These are phyloP conservation scores for Candida nemodendra DNA, from an alignment of 805 yeast genomes.

Conservation along the genomic window DNA sequence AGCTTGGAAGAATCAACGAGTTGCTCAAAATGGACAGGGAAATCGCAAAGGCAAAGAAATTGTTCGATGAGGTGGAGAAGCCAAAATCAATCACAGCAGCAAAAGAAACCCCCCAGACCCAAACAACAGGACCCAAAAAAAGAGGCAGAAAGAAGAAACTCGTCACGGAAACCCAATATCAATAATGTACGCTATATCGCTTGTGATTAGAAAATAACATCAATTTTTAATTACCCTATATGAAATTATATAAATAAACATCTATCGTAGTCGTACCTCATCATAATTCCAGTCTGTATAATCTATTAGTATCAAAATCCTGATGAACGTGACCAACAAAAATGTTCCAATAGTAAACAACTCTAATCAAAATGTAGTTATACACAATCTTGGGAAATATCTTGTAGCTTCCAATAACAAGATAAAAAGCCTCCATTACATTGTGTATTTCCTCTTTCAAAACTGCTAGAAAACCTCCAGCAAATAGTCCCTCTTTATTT, in stretches of 20 bases:
- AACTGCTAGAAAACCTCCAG: conserved; percentile 34
- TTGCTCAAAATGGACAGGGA: conserved; percentile 57
- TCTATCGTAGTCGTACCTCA: too few species aligned
- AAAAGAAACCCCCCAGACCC: too few species aligned
- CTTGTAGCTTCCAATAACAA: conserved; percentile 63
- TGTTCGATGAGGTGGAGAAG: conserved; percentile 59
- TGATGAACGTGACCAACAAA: conserved; percentile 61
- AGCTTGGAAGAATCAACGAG: conserved; percentile 69
- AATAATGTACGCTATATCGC: too few species aligned
- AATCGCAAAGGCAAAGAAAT: conserved; percentile 63
- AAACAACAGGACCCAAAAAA: conserved; percentile 17
- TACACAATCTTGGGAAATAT: conserved; percentile 66
- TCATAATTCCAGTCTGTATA: conserved; percentile 27
- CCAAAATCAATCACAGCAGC: not conserved
- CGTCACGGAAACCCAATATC: too few species aligned
- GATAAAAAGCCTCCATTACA: conserved; percentile 58
- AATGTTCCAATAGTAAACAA: conserved; percentile 64
- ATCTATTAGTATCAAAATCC: conserved; percentile 32
- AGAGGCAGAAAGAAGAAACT: conserved; percentile 13
- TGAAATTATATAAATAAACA: too few species aligned
- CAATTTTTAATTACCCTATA: too few species aligned
- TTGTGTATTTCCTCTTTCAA: conserved; percentile 50
- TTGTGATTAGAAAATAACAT: too few species aligned
- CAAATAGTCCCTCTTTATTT: conserved; percentile 12
- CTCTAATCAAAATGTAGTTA: conserved; percentile 46